phyloP scores from a whole-genome alignment of 352 stramenopile species.

The Globisporangium okanoganense region DNA sequence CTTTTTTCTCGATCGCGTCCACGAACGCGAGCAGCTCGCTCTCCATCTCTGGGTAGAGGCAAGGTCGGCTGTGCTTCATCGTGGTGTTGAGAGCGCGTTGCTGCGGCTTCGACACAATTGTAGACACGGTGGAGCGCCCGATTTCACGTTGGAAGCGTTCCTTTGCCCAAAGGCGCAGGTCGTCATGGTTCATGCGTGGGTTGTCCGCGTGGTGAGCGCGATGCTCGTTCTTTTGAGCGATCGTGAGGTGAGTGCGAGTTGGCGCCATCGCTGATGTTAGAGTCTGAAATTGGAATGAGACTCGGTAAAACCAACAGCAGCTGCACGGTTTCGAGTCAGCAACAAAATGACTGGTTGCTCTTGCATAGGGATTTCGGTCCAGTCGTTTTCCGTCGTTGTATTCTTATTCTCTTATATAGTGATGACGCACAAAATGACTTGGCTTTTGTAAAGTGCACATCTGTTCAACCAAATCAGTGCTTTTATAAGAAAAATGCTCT shows the following conservation, averaged over 20 bases:
- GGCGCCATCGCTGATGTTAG: neutral
- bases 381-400: neutral
- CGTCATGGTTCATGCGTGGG: slow-evolving; percentile 1
- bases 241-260: neutral
- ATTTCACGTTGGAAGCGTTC: neutral
- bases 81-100: neutral
- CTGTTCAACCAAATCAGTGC: neutral
- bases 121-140: neutral
- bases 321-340: neutral
- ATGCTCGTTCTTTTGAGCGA: slow-evolving; percentile 1
- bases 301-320: neutral
- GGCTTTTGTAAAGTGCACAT: neutral
- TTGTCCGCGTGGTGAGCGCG: neutral
- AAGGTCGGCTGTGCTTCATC: neutral
- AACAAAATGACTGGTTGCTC: neutral
- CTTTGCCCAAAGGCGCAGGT: neutral
- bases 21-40: neutral
- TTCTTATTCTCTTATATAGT: neutral
- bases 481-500: neutral
- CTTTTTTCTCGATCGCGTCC: neutral
- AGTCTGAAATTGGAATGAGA: slow-evolving; percentile 1
- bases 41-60: neutral
- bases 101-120: neutral
- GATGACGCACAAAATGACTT: neutral
- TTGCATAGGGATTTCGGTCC: neutral